Base-by-base conservation (phyloP, 2,329 filamentous ascomycete genomes). In the Diaporthe humulicola region DNA sequence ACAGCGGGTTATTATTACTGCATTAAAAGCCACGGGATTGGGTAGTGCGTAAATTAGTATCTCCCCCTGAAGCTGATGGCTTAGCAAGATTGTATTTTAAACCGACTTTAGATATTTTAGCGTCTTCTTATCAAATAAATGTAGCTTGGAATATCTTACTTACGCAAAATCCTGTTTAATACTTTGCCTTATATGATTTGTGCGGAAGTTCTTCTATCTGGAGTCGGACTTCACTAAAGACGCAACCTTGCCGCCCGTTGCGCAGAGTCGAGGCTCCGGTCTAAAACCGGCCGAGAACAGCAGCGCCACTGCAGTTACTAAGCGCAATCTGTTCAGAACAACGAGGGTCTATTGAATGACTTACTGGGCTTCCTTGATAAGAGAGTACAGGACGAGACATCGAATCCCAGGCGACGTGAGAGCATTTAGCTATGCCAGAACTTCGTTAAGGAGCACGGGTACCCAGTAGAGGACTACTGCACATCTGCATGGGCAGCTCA, bases 401-500 rank as follows among this genome's bases (percentile, higher is more conserved):
- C 22, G 33, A 25, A 22, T n/a, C 56, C 33, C 10, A 58, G 19
- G 9, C 56, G 56, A 8, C 56, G 56, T 58, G 30, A 58, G 56
- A 58, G 56, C 33, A 58, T 58, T 22, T 33, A 15, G 56, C 33
- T 58, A 33, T n/a, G 33, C 12, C 56, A 19, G 22, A 33, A 58
- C 30, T 58, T 58, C 33, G 33, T 58, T 2, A 38, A 38, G 25
- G 30, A 58, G 19, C 33, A 58, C 17, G 56, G 33, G 9, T 58
- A 58, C 56, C 56, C 56, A n/a, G 17, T 58, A 25, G 56, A 58
- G 3, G 33, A 38, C 22, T 58, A 58, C 22, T 38, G 22, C 56
- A 58, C 40, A 58, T 58, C 38, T 58, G 56, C 56, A 38, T 58
- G 56, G 56, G 56, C 56, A 25, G 40, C 56, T 14, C 56, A 58